Evolutionary conservation across 495 filamentous ascomycete genomes (phyloP).

Genomic region (Talaromyces stipitatus): DNA sequence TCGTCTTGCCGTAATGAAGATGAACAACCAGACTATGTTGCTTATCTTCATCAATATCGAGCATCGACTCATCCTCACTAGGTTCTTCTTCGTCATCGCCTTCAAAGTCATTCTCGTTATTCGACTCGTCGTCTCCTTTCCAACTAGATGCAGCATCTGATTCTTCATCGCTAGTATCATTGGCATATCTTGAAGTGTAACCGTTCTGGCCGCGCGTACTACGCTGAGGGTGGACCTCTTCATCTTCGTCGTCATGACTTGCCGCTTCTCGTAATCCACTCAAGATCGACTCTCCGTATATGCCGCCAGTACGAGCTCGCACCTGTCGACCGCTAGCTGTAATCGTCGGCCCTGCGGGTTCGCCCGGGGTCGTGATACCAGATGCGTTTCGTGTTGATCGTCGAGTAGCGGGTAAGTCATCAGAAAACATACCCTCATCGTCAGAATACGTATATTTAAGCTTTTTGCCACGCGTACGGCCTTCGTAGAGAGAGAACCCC

Average conservation of each 20-base stretch:
- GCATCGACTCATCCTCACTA: constrained; percentile 49
- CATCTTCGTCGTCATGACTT: constrained; percentile 21
- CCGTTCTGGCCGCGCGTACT: constrained; percentile 29
- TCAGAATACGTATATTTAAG: constrained; percentile 95
- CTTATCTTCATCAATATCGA: constrained; percentile 47
- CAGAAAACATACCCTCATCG: constrained; percentile 73
- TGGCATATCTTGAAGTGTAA: constrained; percentile 45
- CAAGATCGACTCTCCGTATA: constrained; percentile 68
- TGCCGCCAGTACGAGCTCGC: constrained; percentile 61
- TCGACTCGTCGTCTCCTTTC: constrained; percentile 64
- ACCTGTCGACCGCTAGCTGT: constrained; percentile 90
- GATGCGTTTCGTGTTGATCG: constrained; percentile 67
- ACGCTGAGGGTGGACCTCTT: constrained; percentile 22
- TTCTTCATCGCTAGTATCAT: constrained; percentile 56
- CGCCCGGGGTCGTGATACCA: constrained; percentile 60
- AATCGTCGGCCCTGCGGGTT: constrained; percentile 64
- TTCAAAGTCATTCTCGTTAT: constrained; percentile 53
- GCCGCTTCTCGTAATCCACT: constrained; percentile 39
- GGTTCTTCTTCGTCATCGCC: constrained; percentile 57
- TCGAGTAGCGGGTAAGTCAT: constrained; percentile 54
- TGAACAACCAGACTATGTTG: constrained; percentile 58
- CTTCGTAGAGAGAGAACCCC: constrained; percentile 90
- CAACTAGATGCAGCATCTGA: constrained; percentile 49
- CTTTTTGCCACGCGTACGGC: constrained; percentile 89
- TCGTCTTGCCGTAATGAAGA: constrained; percentile 43